Evolutionary conservation across 768 basidiomycete genomes (phyloP).

Genomic region (Holtermannia corniformis): DNA sequence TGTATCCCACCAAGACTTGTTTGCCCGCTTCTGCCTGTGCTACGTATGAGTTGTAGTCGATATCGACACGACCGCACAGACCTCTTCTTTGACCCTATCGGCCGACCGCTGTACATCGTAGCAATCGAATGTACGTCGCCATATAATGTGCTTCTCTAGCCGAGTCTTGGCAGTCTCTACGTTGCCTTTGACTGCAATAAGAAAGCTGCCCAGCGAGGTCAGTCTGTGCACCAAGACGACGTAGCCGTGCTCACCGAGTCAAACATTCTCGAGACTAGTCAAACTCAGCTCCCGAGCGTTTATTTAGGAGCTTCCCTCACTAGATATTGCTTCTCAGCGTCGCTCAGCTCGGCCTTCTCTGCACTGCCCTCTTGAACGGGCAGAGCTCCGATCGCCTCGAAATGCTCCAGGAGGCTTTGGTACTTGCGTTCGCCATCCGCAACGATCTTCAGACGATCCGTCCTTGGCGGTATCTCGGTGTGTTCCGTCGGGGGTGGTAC

Average conservation of each 20-base stretch:
- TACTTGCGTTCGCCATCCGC: background rate
- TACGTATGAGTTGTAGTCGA: background rate
- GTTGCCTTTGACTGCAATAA: constrained; percentile 29
- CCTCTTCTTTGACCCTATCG: constrained; percentile 22
- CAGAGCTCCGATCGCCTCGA: constrained; percentile 1
- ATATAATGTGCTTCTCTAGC: constrained; percentile 24
- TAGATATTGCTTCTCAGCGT: constrained; percentile 38
- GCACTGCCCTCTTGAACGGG: constrained; percentile 9
- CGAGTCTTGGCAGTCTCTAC: constrained; percentile 22
- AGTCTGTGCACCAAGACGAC: background rate
- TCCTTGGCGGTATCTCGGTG: background rate
- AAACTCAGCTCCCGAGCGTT: no score
- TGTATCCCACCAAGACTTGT: constrained; percentile 28
- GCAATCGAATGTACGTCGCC: constrained; percentile 29
- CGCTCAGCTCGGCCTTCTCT: constrained; percentile 15
- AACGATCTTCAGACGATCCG: background rate
- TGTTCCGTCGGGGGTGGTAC: background rate
- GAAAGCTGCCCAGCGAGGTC: background rate
- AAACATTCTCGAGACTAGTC: background rate
- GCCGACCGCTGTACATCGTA: constrained; percentile 32
- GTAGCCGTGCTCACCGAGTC: background rate
- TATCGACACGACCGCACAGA: constrained; percentile 5
- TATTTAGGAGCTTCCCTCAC: constrained; percentile 12
- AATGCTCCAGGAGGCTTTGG: background rate
- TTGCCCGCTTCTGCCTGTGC: constrained; percentile 27